These are phyloP conservation scores for Ophiosphaerella narmari DNA, from an alignment of 2,329 filamentous ascomycete species.

Conservation along the genomic window DNA sequence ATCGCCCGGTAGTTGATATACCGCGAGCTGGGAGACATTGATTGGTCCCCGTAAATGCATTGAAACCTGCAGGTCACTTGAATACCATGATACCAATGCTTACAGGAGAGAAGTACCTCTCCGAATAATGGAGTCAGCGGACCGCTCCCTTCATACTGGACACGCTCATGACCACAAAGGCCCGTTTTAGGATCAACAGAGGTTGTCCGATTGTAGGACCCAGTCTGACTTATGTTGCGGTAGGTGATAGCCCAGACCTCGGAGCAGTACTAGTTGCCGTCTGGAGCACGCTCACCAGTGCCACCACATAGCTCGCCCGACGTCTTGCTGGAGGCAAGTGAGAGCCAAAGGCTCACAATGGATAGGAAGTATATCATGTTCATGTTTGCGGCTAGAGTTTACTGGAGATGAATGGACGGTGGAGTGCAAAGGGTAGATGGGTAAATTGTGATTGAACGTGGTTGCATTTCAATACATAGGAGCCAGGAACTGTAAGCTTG, in stretches of 20 bases:
- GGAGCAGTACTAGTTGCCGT: constrained; percentile 70
- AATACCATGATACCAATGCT: constrained; percentile 2
- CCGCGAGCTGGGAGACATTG: constrained; percentile 68
- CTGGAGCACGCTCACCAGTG: constrained; percentile 37
- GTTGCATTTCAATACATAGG: too few relatives aligned
- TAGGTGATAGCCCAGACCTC: constrained; percentile 71
- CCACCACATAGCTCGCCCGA: constrained; percentile 41
- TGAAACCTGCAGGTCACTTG: constrained; percentile 61
- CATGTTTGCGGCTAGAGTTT: constrained; percentile 8
- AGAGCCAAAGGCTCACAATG: constrained; percentile 12
- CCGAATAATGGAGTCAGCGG: constrained; percentile 70
- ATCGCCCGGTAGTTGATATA: constrained; percentile 60
- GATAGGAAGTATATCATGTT: constrained; percentile 27
- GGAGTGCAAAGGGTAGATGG: too few relatives aligned
- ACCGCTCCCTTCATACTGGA: constrained; percentile 63
- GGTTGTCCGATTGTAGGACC: constrained; percentile 68
- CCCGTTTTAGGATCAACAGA: constrained; percentile 62
- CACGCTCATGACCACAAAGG: constrained; percentile 58
- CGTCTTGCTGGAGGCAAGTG: constrained; percentile 28
- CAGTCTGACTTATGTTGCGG: constrained; percentile 61
- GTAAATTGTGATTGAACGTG: too few relatives aligned
- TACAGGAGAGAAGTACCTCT: constrained; percentile 59
- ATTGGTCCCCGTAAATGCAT: constrained; percentile 74
- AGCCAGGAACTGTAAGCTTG: too few relatives aligned
- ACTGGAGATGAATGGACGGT: constrained; percentile 5